These are phyloP conservation scores for Erysimum cheiri DNA, from an alignment of 441 rosid species.

Conservation along the genomic window DNA sequence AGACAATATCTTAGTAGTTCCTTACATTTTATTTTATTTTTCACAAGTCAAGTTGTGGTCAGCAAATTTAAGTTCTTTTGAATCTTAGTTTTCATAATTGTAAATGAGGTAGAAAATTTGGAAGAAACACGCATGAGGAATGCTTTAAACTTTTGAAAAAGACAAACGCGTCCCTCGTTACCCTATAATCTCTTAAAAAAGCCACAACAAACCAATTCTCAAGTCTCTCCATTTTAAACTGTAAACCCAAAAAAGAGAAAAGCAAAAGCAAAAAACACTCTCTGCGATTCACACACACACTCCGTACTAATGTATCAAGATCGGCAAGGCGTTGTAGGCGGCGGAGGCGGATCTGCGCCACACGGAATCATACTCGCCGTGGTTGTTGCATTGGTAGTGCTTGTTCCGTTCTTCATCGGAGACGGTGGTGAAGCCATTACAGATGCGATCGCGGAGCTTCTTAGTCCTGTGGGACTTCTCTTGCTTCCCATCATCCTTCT, in stretches of 20 bases:
- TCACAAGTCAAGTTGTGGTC: no score
- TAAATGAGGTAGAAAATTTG: neutral
- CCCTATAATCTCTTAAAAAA: neutral
- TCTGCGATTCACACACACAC: conserved; percentile 11
- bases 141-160: conserved; percentile 8
- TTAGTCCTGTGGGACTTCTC: conserved; percentile 86
- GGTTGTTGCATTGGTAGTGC: conserved; percentile 67
- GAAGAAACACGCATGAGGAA: conserved; percentile 24
- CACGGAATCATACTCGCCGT: conserved; percentile 80
- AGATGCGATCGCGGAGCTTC: conserved; percentile 75
- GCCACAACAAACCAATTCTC: neutral
- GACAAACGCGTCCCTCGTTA: conserved; percentile 38
- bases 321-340: conserved; percentile 32
- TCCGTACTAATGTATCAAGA: conserved; percentile 34
- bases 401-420: conserved; percentile 80
- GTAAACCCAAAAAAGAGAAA: neutral
- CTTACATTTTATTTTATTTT: no score
- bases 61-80: no score
- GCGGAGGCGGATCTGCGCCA: conserved; percentile 67
- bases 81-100: no score
- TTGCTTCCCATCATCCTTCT: conserved; percentile 80
- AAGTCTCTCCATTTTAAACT: conserved; percentile 21
- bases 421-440: conserved; percentile 87
- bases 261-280: neutral
- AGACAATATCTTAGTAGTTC: neutral